phyloP scores from a whole-genome alignment of 1,284 basidiomycete genomes.

The Cryptococcus sp. region DNA sequence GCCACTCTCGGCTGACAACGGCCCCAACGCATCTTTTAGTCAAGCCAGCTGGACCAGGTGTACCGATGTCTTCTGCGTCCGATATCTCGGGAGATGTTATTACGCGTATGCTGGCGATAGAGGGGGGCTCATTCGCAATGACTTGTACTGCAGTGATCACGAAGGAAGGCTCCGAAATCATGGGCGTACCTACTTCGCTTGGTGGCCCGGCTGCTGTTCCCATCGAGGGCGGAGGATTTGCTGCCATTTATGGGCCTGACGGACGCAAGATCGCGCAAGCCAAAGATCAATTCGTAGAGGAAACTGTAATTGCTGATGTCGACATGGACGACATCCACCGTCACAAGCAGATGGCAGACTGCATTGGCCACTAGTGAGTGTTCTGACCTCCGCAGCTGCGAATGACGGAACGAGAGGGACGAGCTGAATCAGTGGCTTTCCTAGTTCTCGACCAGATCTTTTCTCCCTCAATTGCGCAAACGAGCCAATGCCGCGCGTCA shows the following conservation, averaged over 20 bases:
- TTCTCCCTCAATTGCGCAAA: constrained; percentile 13
- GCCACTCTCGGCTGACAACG: background rate
- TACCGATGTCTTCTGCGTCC: constrained; percentile 10
- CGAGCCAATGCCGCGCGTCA: constrained; percentile 14
- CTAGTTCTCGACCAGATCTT: constrained; percentile 15
- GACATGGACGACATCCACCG: constrained; percentile 19
- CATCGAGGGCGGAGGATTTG: constrained; percentile 17
- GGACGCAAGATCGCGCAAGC: constrained; percentile 10
- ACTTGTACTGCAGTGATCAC: constrained; percentile 14
- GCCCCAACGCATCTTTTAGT: background rate
- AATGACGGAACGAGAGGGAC: background rate
- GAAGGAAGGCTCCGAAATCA: constrained; percentile 12
- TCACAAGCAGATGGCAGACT: constrained; percentile 22
- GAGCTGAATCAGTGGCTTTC: background rate
- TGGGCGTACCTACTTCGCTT: constrained; percentile 6
- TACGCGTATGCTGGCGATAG: constrained; percentile 13
- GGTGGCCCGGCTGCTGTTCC: constrained; percentile 12
- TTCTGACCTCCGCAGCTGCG: too few species aligned
- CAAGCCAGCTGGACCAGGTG: constrained; percentile 9
- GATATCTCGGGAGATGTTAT: constrained; percentile 17
- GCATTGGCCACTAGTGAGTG: constrained; percentile 18
- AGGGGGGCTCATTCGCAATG: constrained; percentile 17
- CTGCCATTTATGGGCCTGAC: constrained; percentile 15
- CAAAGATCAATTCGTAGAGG: constrained; percentile 15
- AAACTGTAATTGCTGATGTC: constrained; percentile 18